Percentiles rank a stretch among this genome's conserved stretches.
phyloP scores from a whole-genome alignment of 768 basidiomycete genomes.

The Mycena amicta region DNA sequence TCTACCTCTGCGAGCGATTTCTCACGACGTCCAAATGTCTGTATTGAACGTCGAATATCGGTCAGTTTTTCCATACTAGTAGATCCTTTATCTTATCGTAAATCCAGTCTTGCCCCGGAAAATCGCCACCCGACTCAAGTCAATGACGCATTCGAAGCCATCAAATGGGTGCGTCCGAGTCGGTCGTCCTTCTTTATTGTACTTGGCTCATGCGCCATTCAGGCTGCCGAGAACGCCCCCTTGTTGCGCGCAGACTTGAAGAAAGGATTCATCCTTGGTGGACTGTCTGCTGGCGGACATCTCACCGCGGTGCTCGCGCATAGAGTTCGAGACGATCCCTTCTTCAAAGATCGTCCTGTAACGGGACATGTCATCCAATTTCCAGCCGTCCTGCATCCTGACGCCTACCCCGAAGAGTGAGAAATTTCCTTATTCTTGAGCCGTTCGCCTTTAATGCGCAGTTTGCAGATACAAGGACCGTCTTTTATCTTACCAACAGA shows the following conservation, averaged over 20 bases:
- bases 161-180: too few relatives aligned
- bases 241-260: constrained; percentile 13
- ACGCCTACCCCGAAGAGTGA: constrained; percentile 14
- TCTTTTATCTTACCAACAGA: constrained; percentile 15
- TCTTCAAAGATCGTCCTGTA: constrained; percentile 10
- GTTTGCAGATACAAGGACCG: constrained; percentile 6
- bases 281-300: constrained; percentile 18
- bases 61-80: constrained; percentile 1
- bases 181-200: too few relatives aligned
- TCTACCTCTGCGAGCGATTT: constrained; percentile 9
- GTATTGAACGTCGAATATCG: constrained; percentile 18
- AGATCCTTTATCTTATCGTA: not conserved
- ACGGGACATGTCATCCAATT: constrained; percentile 17
- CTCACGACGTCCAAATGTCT: constrained; percentile 17
- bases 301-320: constrained; percentile 11
- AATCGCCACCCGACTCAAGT: constrained; percentile 9
- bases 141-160: constrained; percentile 13
- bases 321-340: constrained; percentile 16
- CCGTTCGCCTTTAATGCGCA: too few relatives aligned
- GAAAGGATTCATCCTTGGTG: constrained; percentile 19
- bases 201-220: too few relatives aligned
- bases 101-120: constrained; percentile 13
- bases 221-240: constrained; percentile 1
- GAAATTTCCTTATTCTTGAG: too few relatives aligned
- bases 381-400: constrained; percentile 8